A percentile compares a stretch with the other conserved stretches of the same genome.
These are phyloP conservation scores for Perkinsus olseni DNA, from an alignment of 169 alveolate genomes.

Conservation along the genomic window DNA sequence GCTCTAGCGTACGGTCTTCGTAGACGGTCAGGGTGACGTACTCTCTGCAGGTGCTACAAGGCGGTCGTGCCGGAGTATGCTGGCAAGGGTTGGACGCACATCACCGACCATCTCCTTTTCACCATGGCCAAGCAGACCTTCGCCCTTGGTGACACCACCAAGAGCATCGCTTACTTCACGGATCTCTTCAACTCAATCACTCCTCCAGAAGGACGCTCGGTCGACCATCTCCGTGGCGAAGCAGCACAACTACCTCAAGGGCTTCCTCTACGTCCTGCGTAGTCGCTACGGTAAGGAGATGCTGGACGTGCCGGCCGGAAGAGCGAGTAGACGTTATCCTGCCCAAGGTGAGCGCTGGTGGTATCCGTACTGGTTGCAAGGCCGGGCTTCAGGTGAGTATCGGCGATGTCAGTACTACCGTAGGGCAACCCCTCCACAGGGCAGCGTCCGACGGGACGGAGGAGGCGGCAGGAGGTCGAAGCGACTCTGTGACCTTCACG, in stretches of 20 bases:
- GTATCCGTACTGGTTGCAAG: neutral
- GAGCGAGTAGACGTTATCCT: neutral
- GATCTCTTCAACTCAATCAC: neutral
- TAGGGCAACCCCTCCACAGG: neutral
- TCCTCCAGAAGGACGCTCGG: neutral
- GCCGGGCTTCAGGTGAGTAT: neutral
- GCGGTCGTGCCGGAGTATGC: neutral
- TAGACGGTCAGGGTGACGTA: neutral
- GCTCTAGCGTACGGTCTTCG: neutral
- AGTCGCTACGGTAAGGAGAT: neutral
- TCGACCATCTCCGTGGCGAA: neutral
- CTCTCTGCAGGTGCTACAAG: neutral
- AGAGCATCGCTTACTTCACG: neutral
- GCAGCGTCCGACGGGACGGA: neutral
- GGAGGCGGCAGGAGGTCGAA: neutral
- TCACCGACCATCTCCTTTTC: neutral
- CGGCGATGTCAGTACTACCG: neutral
- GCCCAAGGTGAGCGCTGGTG: neutral
- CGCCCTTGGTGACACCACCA: neutral
- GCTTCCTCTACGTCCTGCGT: neutral
- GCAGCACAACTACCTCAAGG: neutral
- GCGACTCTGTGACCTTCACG: neutral
- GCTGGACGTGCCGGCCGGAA: neutral
- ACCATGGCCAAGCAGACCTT: neutral
- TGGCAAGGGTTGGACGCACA: neutral